phyloP scores from a whole-genome alignment of 345 rosid species.

The Carallia pectinifolia region DNA sequence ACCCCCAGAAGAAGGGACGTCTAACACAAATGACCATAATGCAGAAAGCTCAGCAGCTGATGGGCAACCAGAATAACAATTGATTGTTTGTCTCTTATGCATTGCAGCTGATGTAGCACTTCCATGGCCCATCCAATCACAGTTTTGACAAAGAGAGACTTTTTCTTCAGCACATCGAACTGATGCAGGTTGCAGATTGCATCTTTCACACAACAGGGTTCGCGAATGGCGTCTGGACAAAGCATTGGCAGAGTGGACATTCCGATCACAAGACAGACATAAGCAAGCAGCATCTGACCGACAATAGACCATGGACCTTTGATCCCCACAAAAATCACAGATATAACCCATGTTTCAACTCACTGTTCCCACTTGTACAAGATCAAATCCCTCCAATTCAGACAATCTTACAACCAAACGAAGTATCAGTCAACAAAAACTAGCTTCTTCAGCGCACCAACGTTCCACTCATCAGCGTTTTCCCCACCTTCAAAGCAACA shows the following conservation, averaged over 20 bases:
- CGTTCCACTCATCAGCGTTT: background rate
- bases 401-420: constrained; percentile 17
- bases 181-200: constrained; percentile 76
- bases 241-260: constrained; percentile 93
- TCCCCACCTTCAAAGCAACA: constrained; percentile 21
- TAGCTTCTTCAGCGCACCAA: constrained; percentile 18
- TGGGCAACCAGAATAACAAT: constrained; percentile 88
- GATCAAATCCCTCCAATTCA: constrained; percentile 18
- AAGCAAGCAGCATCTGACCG: constrained; percentile 92
- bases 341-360: constrained; percentile 64
- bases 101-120: constrained; percentile 44
- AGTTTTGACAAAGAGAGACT: constrained; percentile 89
- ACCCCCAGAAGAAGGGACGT: constrained; percentile 36
- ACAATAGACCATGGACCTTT: constrained; percentile 90
- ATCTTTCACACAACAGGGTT: constrained; percentile 82
- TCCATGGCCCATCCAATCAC: constrained; percentile 84
- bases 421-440: constrained; percentile 22
- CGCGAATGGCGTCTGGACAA: constrained; percentile 88
- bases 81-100: constrained; percentile 76
- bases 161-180: constrained; percentile 82
- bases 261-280: constrained; percentile 91
- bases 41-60: constrained; percentile 85
- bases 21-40: constrained; percentile 77
- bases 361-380: background rate
- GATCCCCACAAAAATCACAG: constrained; percentile 93